Base-by-base conservation (phyloP, 345 rosid species). In the Citrus australasica region DNA sequence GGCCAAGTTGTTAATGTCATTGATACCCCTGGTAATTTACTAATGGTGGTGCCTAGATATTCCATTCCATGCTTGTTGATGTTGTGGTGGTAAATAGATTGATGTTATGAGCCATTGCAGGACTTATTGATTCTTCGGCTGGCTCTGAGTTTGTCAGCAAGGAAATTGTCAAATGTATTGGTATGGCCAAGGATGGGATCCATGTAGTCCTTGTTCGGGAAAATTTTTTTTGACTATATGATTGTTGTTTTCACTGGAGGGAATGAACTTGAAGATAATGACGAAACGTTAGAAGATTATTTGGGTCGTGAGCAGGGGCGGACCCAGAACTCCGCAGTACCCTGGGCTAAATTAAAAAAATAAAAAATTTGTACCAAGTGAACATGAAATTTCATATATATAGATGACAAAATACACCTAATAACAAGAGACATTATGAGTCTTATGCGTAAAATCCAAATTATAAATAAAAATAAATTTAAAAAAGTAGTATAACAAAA, bases 191-290 rank as follows among this genome's bases (percentile, higher is more conserved):
- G 87, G 94, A 88, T 79, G 99, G 98, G 21, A 93, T 96, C 74
- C 94, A 92, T 72, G 97, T 97, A 3, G 86, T 96, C 62, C 78
- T 79, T 95, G 67, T 92, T 93, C 38, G 98, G 98, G 22, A 86
- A 83, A 67, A 91, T 87, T 76, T 93, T 70, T 70, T 32, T 86
- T 71, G 85, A 89, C 82, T 90, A 93, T 83, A 88, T 95, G 97
- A 88, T 95, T 79, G 85, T 93, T 24, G 92, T 95, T 25, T 95
- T 93, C 67, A 95, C 98, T 1, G 98, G 98, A 53, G 98, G 99
- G 8, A 97, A 95, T 82, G 94, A 90, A 17, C 89, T 95, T 73
- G 97, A 92, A 79, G 96, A 92, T 24, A 85, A 84, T 62, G 97
- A 93, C 7, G 92, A 91, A 77, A 93, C 94, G 0, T 79, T 95